phyloP scores from a whole-genome alignment of 192 early-diverging fungal species.

The Linnemannia schmuckeri region DNA sequence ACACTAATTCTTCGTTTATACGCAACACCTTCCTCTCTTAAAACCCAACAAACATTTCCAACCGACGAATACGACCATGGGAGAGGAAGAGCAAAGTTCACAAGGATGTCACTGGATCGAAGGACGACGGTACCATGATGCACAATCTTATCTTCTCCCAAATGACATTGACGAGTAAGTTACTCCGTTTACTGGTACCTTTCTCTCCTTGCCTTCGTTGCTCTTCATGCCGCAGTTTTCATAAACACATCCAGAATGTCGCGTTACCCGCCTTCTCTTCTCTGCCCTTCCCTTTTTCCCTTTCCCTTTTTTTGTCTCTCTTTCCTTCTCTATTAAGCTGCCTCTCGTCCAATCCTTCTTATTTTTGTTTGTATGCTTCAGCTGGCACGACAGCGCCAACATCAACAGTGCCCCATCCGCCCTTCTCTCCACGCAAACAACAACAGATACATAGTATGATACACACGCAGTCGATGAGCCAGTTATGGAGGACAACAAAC shows the following conservation, averaged over 20 bases:
- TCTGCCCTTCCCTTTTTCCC: not conserved
- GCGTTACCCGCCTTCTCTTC: not conserved
- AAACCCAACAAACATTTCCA: not conserved
- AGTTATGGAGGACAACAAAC: not conserved
- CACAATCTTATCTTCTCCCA: conserved; percentile 38
- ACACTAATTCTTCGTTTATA: not conserved
- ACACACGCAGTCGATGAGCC: not conserved
- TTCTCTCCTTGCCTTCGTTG: not conserved
- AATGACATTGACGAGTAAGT: conserved; percentile 55
- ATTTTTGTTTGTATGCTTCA: not conserved
- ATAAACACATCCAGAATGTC: not conserved
- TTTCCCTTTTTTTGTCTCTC: not conserved
- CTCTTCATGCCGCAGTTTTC: not conserved
- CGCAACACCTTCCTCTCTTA: not conserved
- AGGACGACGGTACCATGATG: conserved; percentile 43
- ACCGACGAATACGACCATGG: not conserved
- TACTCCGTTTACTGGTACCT: not conserved
- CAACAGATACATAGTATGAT: not conserved
- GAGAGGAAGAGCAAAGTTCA: not conserved
- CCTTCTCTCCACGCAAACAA: not conserved
- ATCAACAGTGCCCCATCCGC: not conserved
- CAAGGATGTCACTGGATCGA: conserved; percentile 49
- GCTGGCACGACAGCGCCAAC: not conserved
- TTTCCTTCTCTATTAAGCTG: not conserved
- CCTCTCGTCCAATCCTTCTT: not conserved